These are phyloP conservation scores for Bauhinia variegata DNA, from an alignment of 306 rosid species.

Conservation along the genomic window DNA sequence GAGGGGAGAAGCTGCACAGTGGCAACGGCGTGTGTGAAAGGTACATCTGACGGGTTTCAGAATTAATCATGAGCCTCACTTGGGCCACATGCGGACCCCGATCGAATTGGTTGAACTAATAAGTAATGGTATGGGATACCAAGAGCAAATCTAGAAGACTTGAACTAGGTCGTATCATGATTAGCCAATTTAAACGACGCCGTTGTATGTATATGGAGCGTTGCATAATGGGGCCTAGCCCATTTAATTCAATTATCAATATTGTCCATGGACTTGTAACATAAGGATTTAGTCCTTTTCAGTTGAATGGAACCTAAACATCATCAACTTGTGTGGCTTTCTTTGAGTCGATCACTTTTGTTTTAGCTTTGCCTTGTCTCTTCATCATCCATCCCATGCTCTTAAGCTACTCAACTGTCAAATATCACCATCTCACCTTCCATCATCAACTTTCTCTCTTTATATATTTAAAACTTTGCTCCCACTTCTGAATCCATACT, in stretches of 20 bases:
- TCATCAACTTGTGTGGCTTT: conserved; percentile 6
- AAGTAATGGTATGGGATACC: conserved; percentile 25
- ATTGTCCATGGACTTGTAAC: background rate
- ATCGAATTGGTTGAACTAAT: conserved; percentile 42
- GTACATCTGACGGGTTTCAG: conserved; percentile 49
- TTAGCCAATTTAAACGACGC: conserved; percentile 10
- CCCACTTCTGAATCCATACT: background rate
- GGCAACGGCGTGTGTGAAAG: conserved; percentile 28
- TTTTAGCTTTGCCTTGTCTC: conserved; percentile 54
- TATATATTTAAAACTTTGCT: background rate
- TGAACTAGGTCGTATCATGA: conserved; percentile 7
- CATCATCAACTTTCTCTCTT: too few relatives aligned
- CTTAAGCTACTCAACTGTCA: conserved; percentile 73
- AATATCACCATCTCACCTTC: conserved; percentile 9
- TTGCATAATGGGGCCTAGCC: conserved; percentile 24
- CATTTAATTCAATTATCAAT: conserved; percentile 7
- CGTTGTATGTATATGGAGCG: background rate
- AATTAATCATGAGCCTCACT: conserved; percentile 35
- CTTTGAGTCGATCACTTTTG: background rate
- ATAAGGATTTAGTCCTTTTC: conserved; percentile 19
- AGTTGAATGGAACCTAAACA: conserved; percentile 30
- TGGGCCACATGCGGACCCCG: conserved; percentile 47
- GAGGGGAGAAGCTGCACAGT: conserved; percentile 18
- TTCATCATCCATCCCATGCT: conserved; percentile 51
- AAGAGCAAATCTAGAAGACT: conserved; percentile 3